Percentiles rank a stretch among this genome's conserved stretches.
Conservation (phyloP, 768 basidiomycete genomes). For the Tylopilus felleus region DNA sequence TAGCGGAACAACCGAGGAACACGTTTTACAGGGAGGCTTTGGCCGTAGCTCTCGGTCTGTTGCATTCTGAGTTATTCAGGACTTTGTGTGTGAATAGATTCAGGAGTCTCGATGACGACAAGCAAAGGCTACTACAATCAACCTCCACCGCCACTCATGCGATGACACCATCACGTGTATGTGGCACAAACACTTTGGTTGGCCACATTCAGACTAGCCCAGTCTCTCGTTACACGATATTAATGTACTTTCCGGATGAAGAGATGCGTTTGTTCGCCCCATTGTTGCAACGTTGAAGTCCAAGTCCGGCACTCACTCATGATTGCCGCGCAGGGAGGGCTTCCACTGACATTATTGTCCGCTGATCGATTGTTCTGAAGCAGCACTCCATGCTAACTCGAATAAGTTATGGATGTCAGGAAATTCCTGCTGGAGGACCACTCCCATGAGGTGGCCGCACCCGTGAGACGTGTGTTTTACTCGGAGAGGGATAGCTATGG, state of each 20-base stretch:
- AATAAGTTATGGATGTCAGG: neutral
- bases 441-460: neutral
- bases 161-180: neutral
- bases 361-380: neutral
- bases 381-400: neutral
- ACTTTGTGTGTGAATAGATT: neutral
- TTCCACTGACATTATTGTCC: neutral
- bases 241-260: neutral
- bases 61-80: slow-evolving; percentile 9
- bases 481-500: neutral
- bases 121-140: no score
- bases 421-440: neutral
- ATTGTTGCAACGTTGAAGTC: neutral
- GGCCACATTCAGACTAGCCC: neutral
- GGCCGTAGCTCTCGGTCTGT: slow-evolving; percentile 41
- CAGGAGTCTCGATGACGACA: no score
- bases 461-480: neutral
- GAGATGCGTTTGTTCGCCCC: neutral
- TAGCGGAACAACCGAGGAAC: neutral
- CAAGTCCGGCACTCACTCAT: neutral
- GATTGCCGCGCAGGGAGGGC: neutral
- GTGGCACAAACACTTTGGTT: neutral
- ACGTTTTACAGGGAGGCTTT: slow-evolving; percentile 48
- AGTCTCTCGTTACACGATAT: no score
- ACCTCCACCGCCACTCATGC: no score